These are phyloP conservation scores for Ceratobasidium sp. DNA, from an alignment of 1,284 basidiomycete species.

Conservation along the genomic window DNA sequence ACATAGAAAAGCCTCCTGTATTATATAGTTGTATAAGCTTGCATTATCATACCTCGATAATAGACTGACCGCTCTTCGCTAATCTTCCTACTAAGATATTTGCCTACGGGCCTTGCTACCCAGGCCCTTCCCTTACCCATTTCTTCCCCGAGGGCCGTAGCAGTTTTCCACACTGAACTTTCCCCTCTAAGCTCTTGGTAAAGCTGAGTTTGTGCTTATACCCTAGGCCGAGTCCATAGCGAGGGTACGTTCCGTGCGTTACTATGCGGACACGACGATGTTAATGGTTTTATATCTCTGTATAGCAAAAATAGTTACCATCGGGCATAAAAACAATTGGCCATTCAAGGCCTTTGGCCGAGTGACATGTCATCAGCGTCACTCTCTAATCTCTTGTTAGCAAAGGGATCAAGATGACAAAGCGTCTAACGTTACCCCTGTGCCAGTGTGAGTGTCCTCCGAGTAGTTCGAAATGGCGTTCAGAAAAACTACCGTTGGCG, in stretches of 20 bases:
- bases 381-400: conserved; percentile 70
- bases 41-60: conserved; percentile 58
- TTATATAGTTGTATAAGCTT: neutral
- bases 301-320: conserved; percentile 60
- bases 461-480: conserved; percentile 20
- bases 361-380: conserved; percentile 87
- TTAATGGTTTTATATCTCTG: neutral
- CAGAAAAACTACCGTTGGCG: no score
- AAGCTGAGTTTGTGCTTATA: no score
- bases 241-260: conserved; percentile 84
- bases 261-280: conserved; percentile 63
- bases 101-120: no score
- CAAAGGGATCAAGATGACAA: neutral
- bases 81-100: conserved; percentile 85
- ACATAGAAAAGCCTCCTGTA: conserved; percentile 78
- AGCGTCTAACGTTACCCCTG: conserved; percentile 14
- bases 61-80: conserved; percentile 81
- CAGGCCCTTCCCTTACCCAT: no score
- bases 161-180: no score
- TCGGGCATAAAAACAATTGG: conserved; percentile 86
- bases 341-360: conserved; percentile 93
- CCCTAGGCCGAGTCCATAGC: no score
- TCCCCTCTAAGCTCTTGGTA: no score
- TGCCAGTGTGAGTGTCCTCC: conserved; percentile 73
- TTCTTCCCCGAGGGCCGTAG: no score